These are phyloP conservation scores for Linnemannia zychae DNA, from an alignment of 192 early-diverging fungal genomes.

Conservation along the genomic window DNA sequence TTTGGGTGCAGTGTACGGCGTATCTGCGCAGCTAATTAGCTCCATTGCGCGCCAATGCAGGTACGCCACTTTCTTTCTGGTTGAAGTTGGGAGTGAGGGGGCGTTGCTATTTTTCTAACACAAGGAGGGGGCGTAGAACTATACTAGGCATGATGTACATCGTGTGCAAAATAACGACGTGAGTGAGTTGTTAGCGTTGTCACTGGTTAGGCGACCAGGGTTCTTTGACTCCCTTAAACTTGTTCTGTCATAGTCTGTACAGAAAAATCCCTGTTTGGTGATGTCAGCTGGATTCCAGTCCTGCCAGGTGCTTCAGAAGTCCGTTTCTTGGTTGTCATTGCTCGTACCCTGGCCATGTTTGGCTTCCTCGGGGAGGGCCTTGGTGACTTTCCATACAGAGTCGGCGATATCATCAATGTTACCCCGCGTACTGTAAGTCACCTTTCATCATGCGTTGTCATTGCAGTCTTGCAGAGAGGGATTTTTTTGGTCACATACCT, in stretches of 20 bases:
- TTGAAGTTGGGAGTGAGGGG: too few species aligned
- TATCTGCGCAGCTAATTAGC: slow-evolving; percentile 5
- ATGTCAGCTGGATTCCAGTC: slow-evolving; percentile 21
- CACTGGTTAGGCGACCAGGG: too few species aligned
- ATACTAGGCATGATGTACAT: too few species aligned
- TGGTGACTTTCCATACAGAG: slow-evolving; percentile 54
- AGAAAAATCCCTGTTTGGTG: slow-evolving; percentile 35
- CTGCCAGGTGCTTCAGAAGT: slow-evolving; percentile 22
- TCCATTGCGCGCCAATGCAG: too few species aligned
- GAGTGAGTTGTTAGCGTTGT: too few species aligned
- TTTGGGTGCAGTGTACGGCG: neutral
- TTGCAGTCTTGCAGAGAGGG: neutral
- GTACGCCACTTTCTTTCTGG: too few species aligned
- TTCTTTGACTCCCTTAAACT: too few species aligned
- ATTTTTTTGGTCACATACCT: too few species aligned
- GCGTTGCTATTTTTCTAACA: too few species aligned
- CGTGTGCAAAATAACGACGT: too few species aligned
- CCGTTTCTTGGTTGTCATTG: slow-evolving; percentile 44
- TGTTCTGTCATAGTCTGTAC: too few species aligned
- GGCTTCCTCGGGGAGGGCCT: slow-evolving; percentile 54
- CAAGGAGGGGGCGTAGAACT: too few species aligned
- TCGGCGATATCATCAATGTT: slow-evolving; percentile 54
- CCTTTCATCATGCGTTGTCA: neutral
- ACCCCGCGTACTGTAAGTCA: slow-evolving; percentile 50
- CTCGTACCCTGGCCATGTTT: slow-evolving; percentile 51